These are phyloP conservation scores for Sarocladium strictum DNA, from an alignment of 2,329 filamentous ascomycete species.

Conservation along the genomic window DNA sequence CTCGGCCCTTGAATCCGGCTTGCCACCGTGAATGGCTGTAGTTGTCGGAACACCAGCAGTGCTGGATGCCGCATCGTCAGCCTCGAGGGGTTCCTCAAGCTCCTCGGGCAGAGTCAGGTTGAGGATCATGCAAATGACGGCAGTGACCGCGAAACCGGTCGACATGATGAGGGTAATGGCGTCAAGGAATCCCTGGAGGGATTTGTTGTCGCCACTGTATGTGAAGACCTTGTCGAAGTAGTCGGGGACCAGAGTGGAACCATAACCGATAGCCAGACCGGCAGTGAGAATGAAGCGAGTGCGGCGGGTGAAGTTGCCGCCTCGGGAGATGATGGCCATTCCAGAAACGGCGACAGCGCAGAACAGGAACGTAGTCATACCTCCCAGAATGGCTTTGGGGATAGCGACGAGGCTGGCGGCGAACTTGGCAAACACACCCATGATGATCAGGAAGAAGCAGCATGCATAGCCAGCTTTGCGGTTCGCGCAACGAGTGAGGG, in stretches of 20 bases:
- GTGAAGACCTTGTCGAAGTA: conserved; percentile 71
- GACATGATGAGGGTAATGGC: conserved; percentile 68
- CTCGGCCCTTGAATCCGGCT: not conserved
- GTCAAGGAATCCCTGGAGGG: conserved; percentile 67
- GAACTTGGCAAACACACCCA: conserved; percentile 80
- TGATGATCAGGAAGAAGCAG: conserved; percentile 70
- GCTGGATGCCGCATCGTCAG: conserved; percentile 1
- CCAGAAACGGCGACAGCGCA: conserved; percentile 70
- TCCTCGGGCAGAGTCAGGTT: conserved; percentile 72
- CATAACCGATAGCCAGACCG: conserved; percentile 66
- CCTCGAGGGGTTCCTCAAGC: conserved; percentile 51
- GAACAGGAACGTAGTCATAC: conserved; percentile 79
- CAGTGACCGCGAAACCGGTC: conserved; percentile 70
- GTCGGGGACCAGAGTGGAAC: conserved; percentile 57
- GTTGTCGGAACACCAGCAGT: not conserved
- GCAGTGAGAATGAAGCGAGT: conserved; percentile 79
- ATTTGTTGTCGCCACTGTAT: conserved; percentile 61
- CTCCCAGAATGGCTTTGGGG: conserved; percentile 58
- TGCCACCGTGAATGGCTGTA: not conserved
- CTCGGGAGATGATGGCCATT: conserved; percentile 66
- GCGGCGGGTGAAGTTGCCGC: conserved; percentile 67
- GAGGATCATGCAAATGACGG: conserved; percentile 64
- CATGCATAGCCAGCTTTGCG: conserved; percentile 74
- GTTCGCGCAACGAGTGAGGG: conserved; percentile 75
- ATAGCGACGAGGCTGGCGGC: conserved; percentile 74